These are phyloP conservation scores for Podosphaera aphanis DNA, from an alignment of 2,329 filamentous ascomycete species.

Conservation along the genomic window DNA sequence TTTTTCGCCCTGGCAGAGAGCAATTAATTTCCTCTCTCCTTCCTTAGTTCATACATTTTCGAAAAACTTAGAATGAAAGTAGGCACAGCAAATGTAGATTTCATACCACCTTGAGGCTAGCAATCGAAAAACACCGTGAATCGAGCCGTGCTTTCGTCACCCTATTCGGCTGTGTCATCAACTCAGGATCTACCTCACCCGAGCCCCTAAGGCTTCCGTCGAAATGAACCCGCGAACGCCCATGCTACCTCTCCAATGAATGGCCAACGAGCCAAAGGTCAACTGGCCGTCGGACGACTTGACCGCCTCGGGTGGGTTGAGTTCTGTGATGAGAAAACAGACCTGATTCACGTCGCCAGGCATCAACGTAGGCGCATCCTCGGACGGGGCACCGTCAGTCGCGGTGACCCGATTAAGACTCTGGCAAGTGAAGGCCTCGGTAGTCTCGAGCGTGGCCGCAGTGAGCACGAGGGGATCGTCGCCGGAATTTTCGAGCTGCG, in stretches of 20 bases:
- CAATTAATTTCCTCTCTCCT: too few species aligned
- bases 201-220: slow-evolving; percentile 55
- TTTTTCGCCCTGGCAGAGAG: too few species aligned
- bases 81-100: too few species aligned
- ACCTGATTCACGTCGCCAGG: slow-evolving; percentile 42
- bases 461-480: slow-evolving; percentile 65
- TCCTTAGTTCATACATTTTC: too few species aligned
- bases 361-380: slow-evolving; percentile 36
- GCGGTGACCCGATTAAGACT: slow-evolving; percentile 33
- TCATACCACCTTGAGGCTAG: too few species aligned
- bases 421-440: slow-evolving; percentile 24
- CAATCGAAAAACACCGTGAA: too few species aligned
- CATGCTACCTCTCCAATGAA: slow-evolving; percentile 78
- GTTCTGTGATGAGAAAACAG: slow-evolving; percentile 32
- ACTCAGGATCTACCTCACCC: slow-evolving; percentile 11
- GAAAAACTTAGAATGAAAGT: too few species aligned
- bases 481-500: slow-evolving; percentile 84
- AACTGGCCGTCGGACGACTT: slow-evolving; percentile 40
- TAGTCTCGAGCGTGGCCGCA: slow-evolving; percentile 30
- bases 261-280: slow-evolving; percentile 56
- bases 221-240: slow-evolving; percentile 71
- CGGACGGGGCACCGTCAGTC: slow-evolving; percentile 16
- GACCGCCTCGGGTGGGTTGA: slow-evolving; percentile 17
- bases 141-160: too few species aligned
- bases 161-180: too few species aligned